phyloP scores from a whole-genome alignment of 148 eudicot species.

The Rhododendron ferrugineum region DNA sequence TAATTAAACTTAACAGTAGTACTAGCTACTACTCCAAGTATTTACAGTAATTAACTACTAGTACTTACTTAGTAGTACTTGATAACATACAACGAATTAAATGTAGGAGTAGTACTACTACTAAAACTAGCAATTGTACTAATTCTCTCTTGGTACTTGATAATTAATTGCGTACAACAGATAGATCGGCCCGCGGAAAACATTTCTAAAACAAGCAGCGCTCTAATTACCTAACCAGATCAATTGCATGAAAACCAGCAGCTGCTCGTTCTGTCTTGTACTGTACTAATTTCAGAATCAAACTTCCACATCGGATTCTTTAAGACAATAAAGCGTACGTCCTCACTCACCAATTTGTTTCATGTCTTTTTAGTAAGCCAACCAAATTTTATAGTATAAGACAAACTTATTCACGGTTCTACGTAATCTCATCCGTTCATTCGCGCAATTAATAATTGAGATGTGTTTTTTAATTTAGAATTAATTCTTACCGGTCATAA shows the following conservation, averaged over 20 bases:
- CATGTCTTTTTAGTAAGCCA: background rate
- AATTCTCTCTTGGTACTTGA: background rate
- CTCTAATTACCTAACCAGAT: background rate
- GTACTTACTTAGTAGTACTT: background rate
- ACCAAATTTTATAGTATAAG: background rate
- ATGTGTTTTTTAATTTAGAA: no score
- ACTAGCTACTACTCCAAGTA: no score
- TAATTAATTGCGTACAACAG: no score
- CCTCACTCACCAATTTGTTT: background rate
- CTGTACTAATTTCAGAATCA: background rate
- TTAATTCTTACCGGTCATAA: no score
- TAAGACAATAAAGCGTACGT: background rate
- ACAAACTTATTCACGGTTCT: no score
- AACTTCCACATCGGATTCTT: background rate
- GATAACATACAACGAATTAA: background rate
- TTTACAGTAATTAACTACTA: no score
- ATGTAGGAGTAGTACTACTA: background rate
- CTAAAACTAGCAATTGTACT: no score
- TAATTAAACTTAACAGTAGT: background rate
- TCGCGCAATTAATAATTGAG: no score
- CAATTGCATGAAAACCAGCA: background rate
- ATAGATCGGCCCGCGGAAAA: background rate
- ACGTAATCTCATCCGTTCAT: no score
- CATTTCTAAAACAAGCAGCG: background rate
- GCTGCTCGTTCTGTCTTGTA: background rate